phyloP scores from a whole-genome alignment of 345 rosid genomes.

The Eucalyptus leucophloia region DNA sequence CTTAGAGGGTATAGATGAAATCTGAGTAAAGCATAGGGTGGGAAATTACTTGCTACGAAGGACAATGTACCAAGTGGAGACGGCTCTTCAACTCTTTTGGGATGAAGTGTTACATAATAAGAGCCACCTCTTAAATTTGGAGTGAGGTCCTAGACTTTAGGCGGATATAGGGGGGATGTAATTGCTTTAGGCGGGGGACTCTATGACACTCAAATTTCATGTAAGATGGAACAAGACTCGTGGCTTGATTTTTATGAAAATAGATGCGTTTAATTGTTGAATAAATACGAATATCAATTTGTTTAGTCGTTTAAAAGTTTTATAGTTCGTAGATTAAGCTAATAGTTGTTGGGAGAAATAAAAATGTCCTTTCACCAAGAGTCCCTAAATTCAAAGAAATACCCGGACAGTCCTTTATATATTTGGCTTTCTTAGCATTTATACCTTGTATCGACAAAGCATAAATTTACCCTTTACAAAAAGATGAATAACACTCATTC shows the following conservation, averaged over 20 bases:
- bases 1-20: neutral
- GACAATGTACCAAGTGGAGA: neutral
- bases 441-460: neutral
- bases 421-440: neutral
- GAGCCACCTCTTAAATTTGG: neutral
- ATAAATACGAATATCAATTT: neutral
- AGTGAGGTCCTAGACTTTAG: neutral
- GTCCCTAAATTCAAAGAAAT: neutral
- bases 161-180: neutral
- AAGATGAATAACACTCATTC: neutral
- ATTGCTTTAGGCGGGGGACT: neutral
- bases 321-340: neutral
- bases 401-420: neutral
- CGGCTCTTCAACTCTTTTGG: neutral
- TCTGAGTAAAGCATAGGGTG: neutral
- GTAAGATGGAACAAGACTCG: neutral
- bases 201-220: neutral
- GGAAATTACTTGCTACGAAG: neutral
- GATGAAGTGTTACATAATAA: neutral
- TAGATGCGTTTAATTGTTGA: neutral
- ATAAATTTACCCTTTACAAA: neutral
- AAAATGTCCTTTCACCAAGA: neutral
- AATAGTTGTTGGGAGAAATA: neutral
- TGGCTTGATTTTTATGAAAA: neutral
- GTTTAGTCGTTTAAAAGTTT: neutral